Percentiles rank a stretch among this genome's conserved stretches.
Conservation (phyloP, 345 rosid species). For the Syzygium jambos region DNA sequence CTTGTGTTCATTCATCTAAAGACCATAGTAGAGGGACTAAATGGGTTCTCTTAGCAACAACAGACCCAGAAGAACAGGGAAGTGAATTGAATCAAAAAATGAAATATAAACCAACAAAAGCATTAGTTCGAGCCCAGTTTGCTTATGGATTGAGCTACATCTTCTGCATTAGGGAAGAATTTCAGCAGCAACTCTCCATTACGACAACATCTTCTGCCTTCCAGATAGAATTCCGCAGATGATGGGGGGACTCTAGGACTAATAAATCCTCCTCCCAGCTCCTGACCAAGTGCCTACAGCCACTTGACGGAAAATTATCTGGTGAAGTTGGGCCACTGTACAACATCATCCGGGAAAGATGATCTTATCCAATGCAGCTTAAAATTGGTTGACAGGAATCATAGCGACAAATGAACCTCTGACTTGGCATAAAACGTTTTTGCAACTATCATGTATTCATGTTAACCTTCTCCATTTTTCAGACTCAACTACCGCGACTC, state of each 20-base stretch:
- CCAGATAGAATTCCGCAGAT: background rate
- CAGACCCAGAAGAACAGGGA: background rate
- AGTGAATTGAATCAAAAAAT: background rate
- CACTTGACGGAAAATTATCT: background rate
- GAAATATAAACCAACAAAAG: background rate
- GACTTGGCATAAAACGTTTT: background rate
- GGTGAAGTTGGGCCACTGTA: background rate
- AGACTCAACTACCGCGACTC: background rate
- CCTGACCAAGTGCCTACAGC: background rate
- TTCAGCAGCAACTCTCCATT: background rate
- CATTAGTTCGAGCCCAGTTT: background rate
- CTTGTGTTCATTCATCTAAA: background rate
- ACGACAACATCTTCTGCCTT: background rate
- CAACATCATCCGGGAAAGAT: background rate
- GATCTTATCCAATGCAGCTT: background rate
- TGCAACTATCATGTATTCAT: background rate
- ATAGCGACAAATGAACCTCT: background rate
- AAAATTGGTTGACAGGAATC: background rate
- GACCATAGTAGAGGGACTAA: background rate
- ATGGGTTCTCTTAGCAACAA: background rate
- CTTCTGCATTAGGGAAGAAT: background rate
- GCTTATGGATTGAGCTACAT: background rate
- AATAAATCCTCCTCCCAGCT: background rate
- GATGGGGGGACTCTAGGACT: background rate
- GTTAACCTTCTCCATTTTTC: background rate